These are phyloP conservation scores for Talaromyces sp. DNA, from an alignment of 2,329 filamentous ascomycete genomes.

Conservation along the genomic window DNA sequence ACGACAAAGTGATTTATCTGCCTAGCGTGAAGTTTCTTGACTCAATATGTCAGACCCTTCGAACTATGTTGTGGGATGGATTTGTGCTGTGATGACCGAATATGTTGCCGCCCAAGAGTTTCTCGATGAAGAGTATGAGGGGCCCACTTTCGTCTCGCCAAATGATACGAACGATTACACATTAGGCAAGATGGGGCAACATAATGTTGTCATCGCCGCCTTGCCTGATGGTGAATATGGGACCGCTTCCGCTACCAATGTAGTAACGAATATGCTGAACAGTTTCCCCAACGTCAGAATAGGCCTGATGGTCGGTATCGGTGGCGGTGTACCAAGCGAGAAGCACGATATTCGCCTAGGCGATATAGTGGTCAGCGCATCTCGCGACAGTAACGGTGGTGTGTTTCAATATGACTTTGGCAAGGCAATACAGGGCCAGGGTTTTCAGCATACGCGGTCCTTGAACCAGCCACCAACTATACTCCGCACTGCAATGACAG, in stretches of 20 bases:
- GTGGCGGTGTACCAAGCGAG: background rate
- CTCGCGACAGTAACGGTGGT: background rate
- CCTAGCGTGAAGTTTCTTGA: background rate
- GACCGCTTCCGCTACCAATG: slow-evolving; percentile 34
- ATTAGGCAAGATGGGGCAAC: slow-evolving; percentile 2
- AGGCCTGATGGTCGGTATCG: background rate
- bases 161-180: background rate
- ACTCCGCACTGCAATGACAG: background rate
- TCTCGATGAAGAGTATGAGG: background rate
- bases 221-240: slow-evolving; percentile 35
- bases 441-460: background rate
- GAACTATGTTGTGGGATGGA: background rate
- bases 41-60: background rate
- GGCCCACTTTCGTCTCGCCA: background rate
- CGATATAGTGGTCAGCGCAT: background rate
- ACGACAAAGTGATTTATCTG: too few relatives aligned
- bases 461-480: background rate
- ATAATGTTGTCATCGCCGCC: slow-evolving; percentile 33
- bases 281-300: slow-evolving; percentile 22
- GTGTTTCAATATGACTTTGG: background rate
- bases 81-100: background rate
- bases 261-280: slow-evolving; percentile 36
- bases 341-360: background rate
- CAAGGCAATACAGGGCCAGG: background rate
- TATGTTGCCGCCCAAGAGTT: background rate